Conservation (phyloP, 1,139 yeast species). For the Martiniozyma asiatica region DNA sequence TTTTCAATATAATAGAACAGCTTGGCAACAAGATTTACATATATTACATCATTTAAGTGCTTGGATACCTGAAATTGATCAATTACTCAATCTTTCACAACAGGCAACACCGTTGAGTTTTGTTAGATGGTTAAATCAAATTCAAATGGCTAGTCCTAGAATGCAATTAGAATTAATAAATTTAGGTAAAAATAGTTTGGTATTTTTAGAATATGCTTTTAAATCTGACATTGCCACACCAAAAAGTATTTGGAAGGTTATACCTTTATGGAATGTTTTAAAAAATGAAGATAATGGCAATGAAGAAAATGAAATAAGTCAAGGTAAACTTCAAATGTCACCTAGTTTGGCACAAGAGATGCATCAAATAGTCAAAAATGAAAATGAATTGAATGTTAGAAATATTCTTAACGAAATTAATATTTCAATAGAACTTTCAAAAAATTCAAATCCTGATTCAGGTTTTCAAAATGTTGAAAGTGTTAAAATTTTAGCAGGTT, state of each 20-base stretch:
- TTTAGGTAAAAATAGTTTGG: not conserved
- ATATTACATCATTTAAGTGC: not conserved
- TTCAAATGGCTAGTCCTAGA: not conserved
- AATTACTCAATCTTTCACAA: not conserved
- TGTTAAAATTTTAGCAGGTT: not conserved
- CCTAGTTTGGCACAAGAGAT: too few species aligned
- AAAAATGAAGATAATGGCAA: too few species aligned
- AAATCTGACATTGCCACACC: not conserved
- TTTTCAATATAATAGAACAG: too few species aligned
- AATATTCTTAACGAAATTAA: not conserved
- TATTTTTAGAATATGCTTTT: not conserved
- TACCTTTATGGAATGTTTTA: too few species aligned
- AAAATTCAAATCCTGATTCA: not conserved
- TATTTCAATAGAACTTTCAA: not conserved
- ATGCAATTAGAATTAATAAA: not conserved
- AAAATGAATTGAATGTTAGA: not conserved
- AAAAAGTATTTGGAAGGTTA: not conserved
- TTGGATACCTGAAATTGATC: constrained; percentile 1
- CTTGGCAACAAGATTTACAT: too few species aligned
- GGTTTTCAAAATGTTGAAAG: not conserved
- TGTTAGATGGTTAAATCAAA: not conserved
- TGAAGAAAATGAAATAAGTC: too few species aligned
- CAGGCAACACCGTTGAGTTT: not conserved
- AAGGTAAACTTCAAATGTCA: too few species aligned
- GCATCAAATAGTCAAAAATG: too few species aligned